Evolutionary conservation across 83 land plant species (phyloP).

Genomic region (Thuja plicata): DNA sequence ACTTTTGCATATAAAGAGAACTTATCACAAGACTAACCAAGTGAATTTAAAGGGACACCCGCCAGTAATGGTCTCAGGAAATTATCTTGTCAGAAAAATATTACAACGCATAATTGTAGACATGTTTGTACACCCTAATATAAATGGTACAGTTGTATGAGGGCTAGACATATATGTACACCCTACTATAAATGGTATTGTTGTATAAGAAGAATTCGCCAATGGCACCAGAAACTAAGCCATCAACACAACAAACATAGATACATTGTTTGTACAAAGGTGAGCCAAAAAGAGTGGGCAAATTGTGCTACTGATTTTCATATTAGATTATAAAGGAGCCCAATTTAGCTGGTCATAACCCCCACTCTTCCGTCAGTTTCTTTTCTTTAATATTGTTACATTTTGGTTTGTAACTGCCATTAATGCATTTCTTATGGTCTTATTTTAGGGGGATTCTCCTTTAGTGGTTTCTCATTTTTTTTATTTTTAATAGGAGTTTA

Average conservation of each 20-base stretch:
- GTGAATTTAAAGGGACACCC: background rate
- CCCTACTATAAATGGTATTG: background rate
- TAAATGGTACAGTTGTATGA: background rate
- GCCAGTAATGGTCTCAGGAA: background rate
- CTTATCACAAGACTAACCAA: background rate
- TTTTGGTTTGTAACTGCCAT: too few relatives aligned
- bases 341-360: background rate
- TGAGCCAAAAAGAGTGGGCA: background rate
- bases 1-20: background rate
- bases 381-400: too few relatives aligned
- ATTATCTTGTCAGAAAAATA: background rate
- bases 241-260: background rate
- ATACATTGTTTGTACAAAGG: background rate
- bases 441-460: too few relatives aligned
- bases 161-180: background rate
- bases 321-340: background rate
- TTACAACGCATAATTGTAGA: background rate
- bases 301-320: background rate
- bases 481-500: too few relatives aligned
- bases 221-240: background rate
- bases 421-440: too few relatives aligned
- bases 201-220: background rate
- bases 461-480: too few relatives aligned
- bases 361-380: too few relatives aligned
- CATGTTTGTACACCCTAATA: background rate